Evolutionary conservation across 495 filamentous ascomycete genomes (phyloP), one percentile per base, ranked within the genome.

Genomic region (Sordaria brevicollis): DNA sequence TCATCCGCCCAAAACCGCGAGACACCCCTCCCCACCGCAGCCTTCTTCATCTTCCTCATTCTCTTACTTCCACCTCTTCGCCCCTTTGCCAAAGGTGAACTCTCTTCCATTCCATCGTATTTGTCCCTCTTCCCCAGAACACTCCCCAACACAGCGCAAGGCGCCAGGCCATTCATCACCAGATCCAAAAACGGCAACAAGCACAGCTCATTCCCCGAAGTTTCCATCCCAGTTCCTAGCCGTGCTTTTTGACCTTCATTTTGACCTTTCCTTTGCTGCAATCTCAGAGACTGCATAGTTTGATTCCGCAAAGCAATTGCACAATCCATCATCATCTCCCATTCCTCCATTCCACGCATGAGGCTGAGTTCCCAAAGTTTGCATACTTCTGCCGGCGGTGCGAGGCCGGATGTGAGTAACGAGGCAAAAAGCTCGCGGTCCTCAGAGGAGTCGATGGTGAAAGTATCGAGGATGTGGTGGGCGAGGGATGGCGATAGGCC

Each of bases 321-420:
- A 49, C 77, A 75, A 7, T 57, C 68, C 15, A 81, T 65, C 39
- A 78, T 69, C 74, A 79, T 74, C 6, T 76, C 54, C 75, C 75
- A 81, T 39, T 81, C 74, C 67, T 83, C 80, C 21, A 72, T 35
- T 2, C 76, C 75, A 1, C 77, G 74, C 65, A 73, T 69, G 0
- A 82, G 67, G 29, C 77, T 78, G 4, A 75, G 43, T 21, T 54
- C 49, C 6, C 67, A 34, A 8, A 81, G 69, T 25, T 72, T 62
- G 19, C 75, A 34, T n/a, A 80, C 66, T 6, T 78, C 79, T 1
- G 73, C 75, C 8, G 67, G 65, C 9, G 77, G 66, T 8, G 67
- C 78, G 5, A 41, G 49, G 9, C 75, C 72, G 31, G 71, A 68
- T 1, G 67, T 70, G 19, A 79, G 70, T 6, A 78, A 13, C 1